These are phyloP conservation scores for Yamagishiella unicocca DNA, from an alignment of 139 green algal species.

Conservation along the genomic window DNA sequence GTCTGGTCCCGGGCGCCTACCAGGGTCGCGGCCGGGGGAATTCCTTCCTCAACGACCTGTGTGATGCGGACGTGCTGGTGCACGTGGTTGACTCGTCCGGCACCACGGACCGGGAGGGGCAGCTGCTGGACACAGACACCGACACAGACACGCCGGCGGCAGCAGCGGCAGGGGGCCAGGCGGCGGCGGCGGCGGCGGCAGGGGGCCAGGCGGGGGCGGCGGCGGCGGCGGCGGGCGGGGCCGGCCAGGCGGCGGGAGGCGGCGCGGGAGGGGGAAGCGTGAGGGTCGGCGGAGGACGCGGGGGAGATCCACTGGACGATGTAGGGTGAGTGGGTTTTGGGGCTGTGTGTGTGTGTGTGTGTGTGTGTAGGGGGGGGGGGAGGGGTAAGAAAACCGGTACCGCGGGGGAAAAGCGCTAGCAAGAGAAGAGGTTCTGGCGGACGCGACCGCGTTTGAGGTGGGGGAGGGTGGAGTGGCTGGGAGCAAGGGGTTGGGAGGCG, in stretches of 20 bases:
- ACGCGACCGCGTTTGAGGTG: too few species aligned
- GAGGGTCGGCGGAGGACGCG: not conserved
- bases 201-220: not conserved
- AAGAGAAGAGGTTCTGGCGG: too few species aligned
- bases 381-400: too few species aligned
- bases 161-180: not conserved
- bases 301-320: constrained; percentile 60
- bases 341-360: not conserved
- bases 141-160: not conserved
- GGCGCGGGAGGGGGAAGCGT: not conserved
- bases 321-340: constrained; percentile 51
- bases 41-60: constrained; percentile 74
- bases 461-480: not conserved
- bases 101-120: constrained; percentile 61
- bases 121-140: constrained; percentile 27
- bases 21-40: constrained; percentile 69
- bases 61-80: constrained; percentile 67
- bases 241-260: constrained; percentile 18
- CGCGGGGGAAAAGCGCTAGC: too few species aligned
- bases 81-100: constrained; percentile 60
- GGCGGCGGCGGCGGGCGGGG: not conserved
- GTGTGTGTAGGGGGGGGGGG: not conserved
- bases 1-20: constrained; percentile 69
- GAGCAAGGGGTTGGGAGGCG: too few species aligned
- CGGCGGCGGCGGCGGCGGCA: not conserved